A percentile compares a stretch with the other conserved stretches of the same genome.
These are phyloP conservation scores for Pythium angustatum DNA, from an alignment of 352 stramenopile genomes.

Conservation along the genomic window DNA sequence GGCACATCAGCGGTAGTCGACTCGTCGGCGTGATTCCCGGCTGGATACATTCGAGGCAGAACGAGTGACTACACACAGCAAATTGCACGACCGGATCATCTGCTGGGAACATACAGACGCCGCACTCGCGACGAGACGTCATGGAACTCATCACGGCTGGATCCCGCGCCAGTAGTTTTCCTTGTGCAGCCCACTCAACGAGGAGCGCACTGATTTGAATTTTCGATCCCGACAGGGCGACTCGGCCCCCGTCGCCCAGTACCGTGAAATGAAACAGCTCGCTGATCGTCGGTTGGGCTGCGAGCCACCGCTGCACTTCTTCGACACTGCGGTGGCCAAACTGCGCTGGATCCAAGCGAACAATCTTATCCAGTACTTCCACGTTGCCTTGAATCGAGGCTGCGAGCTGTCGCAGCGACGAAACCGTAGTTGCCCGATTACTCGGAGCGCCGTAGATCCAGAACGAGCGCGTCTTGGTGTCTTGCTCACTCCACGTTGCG, in stretches of 20 bases:
- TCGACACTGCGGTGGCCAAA: background rate
- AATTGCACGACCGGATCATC: slow-evolving; percentile 22
- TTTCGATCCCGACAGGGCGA: background rate
- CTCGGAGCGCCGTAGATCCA: slow-evolving; percentile 3
- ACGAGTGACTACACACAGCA: slow-evolving; percentile 21
- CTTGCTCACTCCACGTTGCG: slow-evolving; percentile 9
- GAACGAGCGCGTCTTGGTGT: slow-evolving; percentile 2
- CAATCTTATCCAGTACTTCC: slow-evolving; percentile 21
- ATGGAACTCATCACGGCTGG: background rate
- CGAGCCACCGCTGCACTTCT: background rate
- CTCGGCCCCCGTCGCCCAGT: background rate
- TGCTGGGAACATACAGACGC: slow-evolving; percentile 12
- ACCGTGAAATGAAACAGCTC: slow-evolving; percentile 3
- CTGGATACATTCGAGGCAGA: slow-evolving; percentile 26
- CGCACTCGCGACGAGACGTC: slow-evolving; percentile 2
- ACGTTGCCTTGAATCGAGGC: slow-evolving; percentile 10
- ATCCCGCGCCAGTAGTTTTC: background rate
- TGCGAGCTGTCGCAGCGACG: background rate
- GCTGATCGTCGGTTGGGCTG: background rate
- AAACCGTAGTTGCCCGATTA: background rate
- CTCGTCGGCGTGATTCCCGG: slow-evolving; percentile 10
- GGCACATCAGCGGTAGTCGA: slow-evolving; percentile 18
- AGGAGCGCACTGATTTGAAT: background rate
- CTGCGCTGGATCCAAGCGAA: background rate
- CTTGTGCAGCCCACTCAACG: background rate